Conservation (phyloP, 1,139 yeast species). For the Pichia sp. region DNA sequence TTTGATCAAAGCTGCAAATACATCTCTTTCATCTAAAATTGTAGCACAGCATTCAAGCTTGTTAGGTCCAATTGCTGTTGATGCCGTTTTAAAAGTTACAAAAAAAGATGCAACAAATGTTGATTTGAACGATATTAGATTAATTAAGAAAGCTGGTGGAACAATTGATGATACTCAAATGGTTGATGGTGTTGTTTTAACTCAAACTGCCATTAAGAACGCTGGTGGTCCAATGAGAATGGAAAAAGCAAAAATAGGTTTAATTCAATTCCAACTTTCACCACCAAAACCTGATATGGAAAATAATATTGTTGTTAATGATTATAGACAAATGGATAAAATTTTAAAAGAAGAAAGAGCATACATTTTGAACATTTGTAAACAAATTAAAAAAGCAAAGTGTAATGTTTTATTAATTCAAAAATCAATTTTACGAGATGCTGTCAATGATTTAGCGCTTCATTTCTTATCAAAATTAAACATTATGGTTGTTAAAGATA, state of each 20-base stretch:
- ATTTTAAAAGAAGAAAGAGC: conserved; percentile 96
- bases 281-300: conserved; percentile 99
- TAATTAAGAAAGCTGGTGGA: conserved; percentile 92
- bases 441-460: conserved; percentile 92
- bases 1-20: conserved; percentile 84
- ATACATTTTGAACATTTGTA: conserved; percentile 86
- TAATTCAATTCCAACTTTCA: conserved; percentile 91
- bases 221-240: conserved; percentile 97
- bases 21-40: conserved; percentile 89
- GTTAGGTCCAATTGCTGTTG: conserved; percentile 92
- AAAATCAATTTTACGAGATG: conserved; percentile 92
- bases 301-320: conserved; percentile 93
- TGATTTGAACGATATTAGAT: conserved; percentile 79
- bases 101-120: conserved; percentile 49
- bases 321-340: conserved; percentile 98
- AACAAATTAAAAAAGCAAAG: conserved; percentile 91
- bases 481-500: conserved; percentile 89
- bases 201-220: conserved; percentile 79
- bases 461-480: conserved; percentile 90
- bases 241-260: conserved; percentile 89
- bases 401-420: conserved; percentile 92
- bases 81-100: conserved; percentile 73
- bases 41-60: conserved; percentile 84
- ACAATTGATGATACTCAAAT: conserved; percentile 95
- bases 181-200: conserved; percentile 87